A percentile compares a stretch with the other conserved stretches of the same genome.
These are phyloP conservation scores for Mycothermus thermophilus DNA, from an alignment of 495 filamentous ascomycete genomes.

Conservation along the genomic window DNA sequence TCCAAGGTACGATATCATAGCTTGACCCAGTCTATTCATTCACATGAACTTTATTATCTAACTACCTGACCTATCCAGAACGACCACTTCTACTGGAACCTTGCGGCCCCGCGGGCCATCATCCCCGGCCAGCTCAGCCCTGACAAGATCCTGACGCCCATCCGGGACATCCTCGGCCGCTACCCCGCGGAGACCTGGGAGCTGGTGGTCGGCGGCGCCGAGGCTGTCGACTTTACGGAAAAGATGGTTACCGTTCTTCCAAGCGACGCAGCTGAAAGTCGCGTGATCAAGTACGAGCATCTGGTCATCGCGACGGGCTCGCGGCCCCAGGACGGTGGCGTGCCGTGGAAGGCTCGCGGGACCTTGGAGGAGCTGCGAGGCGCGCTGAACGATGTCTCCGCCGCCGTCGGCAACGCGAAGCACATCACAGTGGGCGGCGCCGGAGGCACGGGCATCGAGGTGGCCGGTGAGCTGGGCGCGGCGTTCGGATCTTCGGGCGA, in stretches of 20 bases:
- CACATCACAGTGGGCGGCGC: conserved; percentile 34
- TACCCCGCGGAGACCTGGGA: conserved; percentile 27
- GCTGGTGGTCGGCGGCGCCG: conserved; percentile 29
- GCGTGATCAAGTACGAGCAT: conserved; percentile 51
- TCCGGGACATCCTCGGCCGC: conserved; percentile 24
- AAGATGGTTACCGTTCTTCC: conserved; percentile 45
- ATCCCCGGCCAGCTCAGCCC: conserved; percentile 34
- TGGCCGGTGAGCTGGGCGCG: conserved; percentile 29
- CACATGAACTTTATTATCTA: too few species aligned
- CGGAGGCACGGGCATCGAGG: conserved; percentile 31
- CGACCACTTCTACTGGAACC: conserved; percentile 44
- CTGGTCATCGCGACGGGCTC: conserved; percentile 87
- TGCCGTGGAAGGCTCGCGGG: conserved; percentile 32
- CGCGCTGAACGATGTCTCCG: conserved; percentile 16
- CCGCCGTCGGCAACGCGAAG: conserved; percentile 19
- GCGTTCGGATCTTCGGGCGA: conserved; percentile 33
- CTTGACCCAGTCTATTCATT: too few species aligned
- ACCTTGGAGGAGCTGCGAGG: conserved; percentile 22
- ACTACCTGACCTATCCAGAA: too few species aligned
- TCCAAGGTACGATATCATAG: conserved; percentile 34
- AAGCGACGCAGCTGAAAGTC: conserved; percentile 9
- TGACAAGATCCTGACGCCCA: conserved; percentile 33
- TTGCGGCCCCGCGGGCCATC: conserved; percentile 41
- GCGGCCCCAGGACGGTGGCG: conserved; percentile 39
- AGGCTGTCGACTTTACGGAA: conserved; percentile 21